Conservation (phyloP, 495 filamentous ascomycete species). For the Neurospora cerealis region DNA sequence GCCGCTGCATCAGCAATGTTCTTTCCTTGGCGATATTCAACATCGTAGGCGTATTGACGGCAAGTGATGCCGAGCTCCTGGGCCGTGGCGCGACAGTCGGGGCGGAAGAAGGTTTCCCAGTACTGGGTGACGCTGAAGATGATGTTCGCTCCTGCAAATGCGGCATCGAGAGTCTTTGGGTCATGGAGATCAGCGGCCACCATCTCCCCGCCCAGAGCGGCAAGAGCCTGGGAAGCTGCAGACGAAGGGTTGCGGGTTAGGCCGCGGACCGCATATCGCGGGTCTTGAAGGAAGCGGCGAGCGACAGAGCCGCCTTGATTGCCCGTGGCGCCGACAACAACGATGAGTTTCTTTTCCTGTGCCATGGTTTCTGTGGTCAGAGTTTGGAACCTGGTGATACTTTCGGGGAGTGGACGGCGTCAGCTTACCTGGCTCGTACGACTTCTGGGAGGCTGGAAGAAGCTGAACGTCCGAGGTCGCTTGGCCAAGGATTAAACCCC, state of each 20-base stretch:
- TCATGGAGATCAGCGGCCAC: slow-evolving; percentile 35
- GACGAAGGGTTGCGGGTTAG: slow-evolving; percentile 37
- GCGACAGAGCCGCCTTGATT: slow-evolving; percentile 36
- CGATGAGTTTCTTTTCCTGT: slow-evolving; percentile 22
- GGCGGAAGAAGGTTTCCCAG: slow-evolving; percentile 34
- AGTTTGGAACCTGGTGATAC: not conserved
- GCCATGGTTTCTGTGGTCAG: not conserved
- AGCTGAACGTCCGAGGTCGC: not conserved
- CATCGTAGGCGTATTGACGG: slow-evolving; percentile 36
- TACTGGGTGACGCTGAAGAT: slow-evolving; percentile 45
- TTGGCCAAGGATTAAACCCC: not conserved
- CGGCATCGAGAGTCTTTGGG: slow-evolving; percentile 24
- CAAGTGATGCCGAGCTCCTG: slow-evolving; percentile 15
- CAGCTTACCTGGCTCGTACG: not conserved
- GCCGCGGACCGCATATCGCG: slow-evolving; percentile 30
- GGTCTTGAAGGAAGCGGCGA: slow-evolving; percentile 25
- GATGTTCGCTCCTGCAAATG: slow-evolving; percentile 34
- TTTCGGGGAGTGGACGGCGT: not conserved
- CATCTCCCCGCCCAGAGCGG: slow-evolving; percentile 31
- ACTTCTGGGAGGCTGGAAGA: not conserved
- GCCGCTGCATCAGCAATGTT: slow-evolving; percentile 47
- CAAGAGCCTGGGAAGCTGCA: slow-evolving; percentile 26
- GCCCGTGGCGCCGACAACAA: slow-evolving; percentile 34
- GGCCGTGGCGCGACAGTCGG: slow-evolving; percentile 18
- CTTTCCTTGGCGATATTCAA: slow-evolving; percentile 41